These are phyloP conservation scores for Populus hybrid DNA, from an alignment of 441 rosid genomes.

Conservation along the genomic window DNA sequence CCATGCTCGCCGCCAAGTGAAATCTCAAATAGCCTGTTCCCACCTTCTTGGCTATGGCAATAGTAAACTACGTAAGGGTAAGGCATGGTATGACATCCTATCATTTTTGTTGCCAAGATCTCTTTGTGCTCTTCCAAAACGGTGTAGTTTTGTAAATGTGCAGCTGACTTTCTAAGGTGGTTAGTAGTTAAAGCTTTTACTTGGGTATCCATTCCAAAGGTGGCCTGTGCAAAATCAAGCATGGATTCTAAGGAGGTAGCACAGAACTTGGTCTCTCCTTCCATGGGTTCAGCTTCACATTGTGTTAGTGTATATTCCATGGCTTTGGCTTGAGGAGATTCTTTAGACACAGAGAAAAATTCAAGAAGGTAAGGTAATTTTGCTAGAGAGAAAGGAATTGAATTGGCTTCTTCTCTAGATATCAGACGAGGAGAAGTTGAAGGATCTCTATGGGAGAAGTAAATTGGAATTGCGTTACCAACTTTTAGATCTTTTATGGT, in stretches of 20 bases:
- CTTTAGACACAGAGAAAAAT: conserved; percentile 48
- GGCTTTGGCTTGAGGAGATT: conserved; percentile 71
- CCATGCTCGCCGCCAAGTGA: conserved; percentile 45
- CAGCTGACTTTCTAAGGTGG: conserved; percentile 1
- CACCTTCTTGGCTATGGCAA: conserved; percentile 57
- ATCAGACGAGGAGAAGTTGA: conserved; percentile 50
- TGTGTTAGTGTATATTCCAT: conserved; percentile 49
- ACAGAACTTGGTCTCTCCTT: conserved; percentile 59
- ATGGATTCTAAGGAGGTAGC: conserved; percentile 69
- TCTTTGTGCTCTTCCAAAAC: conserved; percentile 38
- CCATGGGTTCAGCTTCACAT: conserved; percentile 43
- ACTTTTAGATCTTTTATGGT: conserved; percentile 39
- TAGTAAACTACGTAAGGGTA: conserved; percentile 72
- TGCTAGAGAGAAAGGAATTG: conserved; percentile 57
- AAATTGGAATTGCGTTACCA: conserved; percentile 45
- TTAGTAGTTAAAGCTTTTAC: conserved; percentile 45
- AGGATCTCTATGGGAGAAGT: conserved; percentile 40
- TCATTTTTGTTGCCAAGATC: conserved; percentile 30
- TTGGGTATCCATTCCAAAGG: conserved; percentile 35
- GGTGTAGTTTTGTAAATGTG: conserved; percentile 46
- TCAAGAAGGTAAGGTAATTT: conserved; percentile 49
- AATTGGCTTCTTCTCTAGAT: conserved; percentile 52
- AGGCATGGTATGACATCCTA: conserved; percentile 76
- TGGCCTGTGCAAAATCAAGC: conserved; percentile 49
- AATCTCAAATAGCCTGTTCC: conserved; percentile 43